phyloP scores from a whole-genome alignment of 495 filamentous ascomycete genomes.

The Viridothelium virens region DNA sequence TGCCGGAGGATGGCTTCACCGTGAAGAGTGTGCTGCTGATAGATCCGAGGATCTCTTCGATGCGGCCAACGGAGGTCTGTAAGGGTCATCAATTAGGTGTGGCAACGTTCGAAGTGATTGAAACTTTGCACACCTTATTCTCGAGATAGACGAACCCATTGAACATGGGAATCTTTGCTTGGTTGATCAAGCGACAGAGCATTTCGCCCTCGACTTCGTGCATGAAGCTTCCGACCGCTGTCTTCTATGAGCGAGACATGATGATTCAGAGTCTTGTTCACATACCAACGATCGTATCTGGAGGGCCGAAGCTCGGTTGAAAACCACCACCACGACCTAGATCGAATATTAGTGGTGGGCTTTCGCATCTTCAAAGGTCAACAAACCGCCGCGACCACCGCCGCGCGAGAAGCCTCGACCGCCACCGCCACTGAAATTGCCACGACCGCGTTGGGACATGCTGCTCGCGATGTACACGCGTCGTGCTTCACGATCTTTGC shows the following conservation, averaged over 20 bases:
- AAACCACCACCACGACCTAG: constrained; percentile 52
- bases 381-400: constrained; percentile 29
- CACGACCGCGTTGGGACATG: constrained; percentile 16
- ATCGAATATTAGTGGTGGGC: background rate
- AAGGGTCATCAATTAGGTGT: constrained; percentile 26
- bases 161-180: constrained; percentile 89
- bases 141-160: constrained; percentile 97
- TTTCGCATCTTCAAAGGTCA: constrained; percentile 14
- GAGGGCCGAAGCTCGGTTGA: constrained; percentile 58
- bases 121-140: constrained; percentile 62
- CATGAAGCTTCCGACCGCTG: constrained; percentile 87
- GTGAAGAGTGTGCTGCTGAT: constrained; percentile 98
- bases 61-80: constrained; percentile 81
- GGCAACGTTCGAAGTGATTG: no score
- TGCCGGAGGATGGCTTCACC: constrained; percentile 90
- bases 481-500: no score
- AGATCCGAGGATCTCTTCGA: constrained; percentile 90
- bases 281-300: constrained; percentile 57
- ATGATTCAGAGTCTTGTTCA: constrained; percentile 27
- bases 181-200: constrained; percentile 85
- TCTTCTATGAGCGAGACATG: constrained; percentile 15
- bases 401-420: constrained; percentile 29
- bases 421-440: constrained; percentile 28
- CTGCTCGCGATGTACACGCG: no score
- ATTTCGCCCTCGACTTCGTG: constrained; percentile 96